A percentile compares a stretch with the other conserved stretches of the same genome.
Conservation (phyloP, 108 stramenopile species). For the Skeletonema grethae region DNA sequence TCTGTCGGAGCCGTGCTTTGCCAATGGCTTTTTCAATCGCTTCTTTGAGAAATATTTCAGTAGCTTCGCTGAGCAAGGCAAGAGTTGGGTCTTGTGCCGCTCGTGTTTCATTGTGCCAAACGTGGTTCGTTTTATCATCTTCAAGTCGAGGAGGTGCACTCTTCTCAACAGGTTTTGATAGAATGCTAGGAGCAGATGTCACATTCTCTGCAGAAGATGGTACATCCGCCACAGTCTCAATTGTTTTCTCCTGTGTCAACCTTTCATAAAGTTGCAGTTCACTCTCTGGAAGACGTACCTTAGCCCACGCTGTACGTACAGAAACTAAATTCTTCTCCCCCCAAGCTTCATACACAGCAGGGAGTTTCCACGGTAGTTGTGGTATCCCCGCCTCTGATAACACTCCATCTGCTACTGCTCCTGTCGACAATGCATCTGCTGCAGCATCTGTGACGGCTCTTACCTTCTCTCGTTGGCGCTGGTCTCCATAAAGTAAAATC, state of each 20-base stretch:
- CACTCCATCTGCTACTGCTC: slow-evolving; percentile 2
- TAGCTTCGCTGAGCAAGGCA: slow-evolving; percentile 72
- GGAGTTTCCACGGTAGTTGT: slow-evolving; percentile 20
- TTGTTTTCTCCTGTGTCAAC: slow-evolving; percentile 25
- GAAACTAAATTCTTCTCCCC: slow-evolving; percentile 66
- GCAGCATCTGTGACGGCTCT: slow-evolving; percentile 32
- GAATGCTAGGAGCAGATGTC: not conserved
- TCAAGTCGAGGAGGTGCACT: slow-evolving; percentile 8
- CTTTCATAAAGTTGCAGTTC: slow-evolving; percentile 32
- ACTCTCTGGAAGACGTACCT: slow-evolving; percentile 62
- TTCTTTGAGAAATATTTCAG: slow-evolving; percentile 66
- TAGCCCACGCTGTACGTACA: slow-evolving; percentile 71
- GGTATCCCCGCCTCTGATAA: slow-evolving; percentile 33
- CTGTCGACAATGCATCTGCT: slow-evolving; percentile 9
- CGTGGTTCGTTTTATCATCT: slow-evolving; percentile 29
- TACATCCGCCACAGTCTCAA: slow-evolving; percentile 1
- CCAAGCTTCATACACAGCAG: slow-evolving; percentile 62
- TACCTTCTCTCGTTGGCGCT: slow-evolving; percentile 16
- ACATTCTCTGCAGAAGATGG: slow-evolving; percentile 3
- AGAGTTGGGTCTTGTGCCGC: slow-evolving; percentile 75
- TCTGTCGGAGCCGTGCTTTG: slow-evolving; percentile 77
- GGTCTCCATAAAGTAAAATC: slow-evolving; percentile 60
- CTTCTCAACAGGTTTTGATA: not conserved
- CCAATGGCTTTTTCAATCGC: slow-evolving; percentile 69
- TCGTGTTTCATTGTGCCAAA: slow-evolving; percentile 74